Percentiles rank a stretch among this genome's conserved stretches.
Evolutionary conservation across 257 asterid genomes (phyloP).

Genomic region (Solanum acaule): DNA sequence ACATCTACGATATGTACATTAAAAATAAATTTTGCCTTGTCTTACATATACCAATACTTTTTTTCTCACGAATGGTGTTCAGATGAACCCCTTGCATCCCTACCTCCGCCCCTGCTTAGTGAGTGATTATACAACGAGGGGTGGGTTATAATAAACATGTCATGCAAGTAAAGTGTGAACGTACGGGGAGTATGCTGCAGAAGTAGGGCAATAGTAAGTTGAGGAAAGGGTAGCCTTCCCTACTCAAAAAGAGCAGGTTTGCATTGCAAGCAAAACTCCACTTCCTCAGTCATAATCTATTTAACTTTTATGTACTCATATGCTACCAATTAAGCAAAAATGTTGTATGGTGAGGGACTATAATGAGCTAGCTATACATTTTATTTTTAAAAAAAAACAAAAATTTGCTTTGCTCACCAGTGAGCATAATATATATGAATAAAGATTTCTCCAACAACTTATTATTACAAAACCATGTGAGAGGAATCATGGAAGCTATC

Average conservation of each 20-base stretch:
- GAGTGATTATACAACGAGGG: background rate
- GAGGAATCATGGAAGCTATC: slow-evolving; percentile 28
- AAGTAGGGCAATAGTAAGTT: background rate
- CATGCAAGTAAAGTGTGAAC: background rate
- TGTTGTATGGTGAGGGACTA: background rate
- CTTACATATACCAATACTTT: background rate
- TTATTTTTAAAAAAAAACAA: background rate
- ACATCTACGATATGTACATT: background rate
- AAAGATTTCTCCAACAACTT: slow-evolving; percentile 28
- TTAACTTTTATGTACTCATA: background rate
- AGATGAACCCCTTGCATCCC: background rate
- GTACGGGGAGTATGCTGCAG: background rate
- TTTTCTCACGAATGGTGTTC: background rate
- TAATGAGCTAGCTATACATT: background rate
- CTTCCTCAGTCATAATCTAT: background rate
- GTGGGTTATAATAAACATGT: background rate
- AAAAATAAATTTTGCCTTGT: background rate
- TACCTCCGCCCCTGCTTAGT: background rate
- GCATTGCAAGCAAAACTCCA: background rate
- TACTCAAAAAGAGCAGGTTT: background rate
- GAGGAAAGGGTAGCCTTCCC: background rate
- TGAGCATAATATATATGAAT: background rate
- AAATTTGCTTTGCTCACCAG: background rate
- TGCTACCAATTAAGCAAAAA: background rate
- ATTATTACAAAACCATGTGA: slow-evolving; percentile 23